Percentiles rank a stretch among this genome's conserved stretches.
Evolutionary conservation across 495 filamentous ascomycete genomes (phyloP).

Genomic region (Aspergillus coremiiformis): DNA sequence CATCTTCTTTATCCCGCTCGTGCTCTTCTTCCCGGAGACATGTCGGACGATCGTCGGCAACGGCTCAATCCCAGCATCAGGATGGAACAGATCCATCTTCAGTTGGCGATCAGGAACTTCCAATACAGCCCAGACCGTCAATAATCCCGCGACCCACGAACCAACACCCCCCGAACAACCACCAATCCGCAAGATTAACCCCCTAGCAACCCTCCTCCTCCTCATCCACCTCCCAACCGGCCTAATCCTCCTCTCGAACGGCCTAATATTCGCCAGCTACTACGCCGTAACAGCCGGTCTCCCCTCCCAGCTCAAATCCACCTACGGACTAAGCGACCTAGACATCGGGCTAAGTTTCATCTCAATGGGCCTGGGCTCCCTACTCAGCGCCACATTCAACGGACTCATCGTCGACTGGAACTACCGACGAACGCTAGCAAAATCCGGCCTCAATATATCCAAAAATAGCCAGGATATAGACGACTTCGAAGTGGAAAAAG

Average conservation of each 20-base stretch:
- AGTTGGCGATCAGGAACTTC: too few relatives aligned
- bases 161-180: background rate
- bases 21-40: slow-evolving; percentile 36
- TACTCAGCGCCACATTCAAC: slow-evolving; percentile 66
- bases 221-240: slow-evolving; percentile 49
- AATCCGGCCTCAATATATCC: too few relatives aligned
- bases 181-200: too few relatives aligned
- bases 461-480: too few relatives aligned
- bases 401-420: slow-evolving; percentile 57
- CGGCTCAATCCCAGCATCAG: slow-evolving; percentile 30
- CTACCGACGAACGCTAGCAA: slow-evolving; percentile 29
- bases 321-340: slow-evolving; percentile 28
- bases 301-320: slow-evolving; percentile 19
- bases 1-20: slow-evolving; percentile 18
- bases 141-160: too few relatives aligned
- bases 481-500: too few relatives aligned
- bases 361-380: slow-evolving; percentile 42
- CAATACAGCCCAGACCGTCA: too few relatives aligned
- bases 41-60: slow-evolving; percentile 42
- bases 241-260: slow-evolving; percentile 42
- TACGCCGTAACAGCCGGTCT: slow-evolving; percentile 32
- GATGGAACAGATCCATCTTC: too few relatives aligned
- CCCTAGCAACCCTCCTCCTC: slow-evolving; percentile 34
- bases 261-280: slow-evolving; percentile 28
- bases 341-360: slow-evolving; percentile 25